A percentile compares a stretch with the other conserved stretches of the same genome.
Evolutionary conservation across 2,329 filamentous ascomycete species (phyloP).

Genomic region (Xylaria sp.): DNA sequence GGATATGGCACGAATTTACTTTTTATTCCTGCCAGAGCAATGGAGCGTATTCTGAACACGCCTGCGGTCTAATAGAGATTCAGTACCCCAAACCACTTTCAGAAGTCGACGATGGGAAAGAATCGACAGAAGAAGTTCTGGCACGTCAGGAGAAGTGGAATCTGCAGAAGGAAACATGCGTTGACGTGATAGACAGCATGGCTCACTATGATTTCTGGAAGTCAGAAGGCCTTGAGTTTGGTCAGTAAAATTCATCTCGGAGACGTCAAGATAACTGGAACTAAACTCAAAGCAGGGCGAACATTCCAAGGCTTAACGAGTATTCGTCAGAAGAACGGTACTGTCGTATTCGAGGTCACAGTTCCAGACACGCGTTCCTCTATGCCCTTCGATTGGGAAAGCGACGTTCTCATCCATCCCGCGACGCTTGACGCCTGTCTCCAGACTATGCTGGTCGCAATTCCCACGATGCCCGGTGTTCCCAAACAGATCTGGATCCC

Average conservation of each 20-base stretch:
- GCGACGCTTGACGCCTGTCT: conserved; percentile 23
- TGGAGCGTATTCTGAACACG: conserved; percentile 14
- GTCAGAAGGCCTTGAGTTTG: conserved; percentile 20
- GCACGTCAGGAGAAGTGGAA: conserved; percentile 20
- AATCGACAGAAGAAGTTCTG: conserved; percentile 16
- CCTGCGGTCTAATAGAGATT: conserved; percentile 21
- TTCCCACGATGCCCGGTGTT: conserved; percentile 22
- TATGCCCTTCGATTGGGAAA: conserved; percentile 12
- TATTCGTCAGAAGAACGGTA: conserved; percentile 12
- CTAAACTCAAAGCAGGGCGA: conserved; percentile 18
- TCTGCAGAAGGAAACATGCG: background rate
- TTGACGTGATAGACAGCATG: conserved; percentile 3
- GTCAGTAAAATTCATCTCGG: background rate
- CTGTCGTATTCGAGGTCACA: conserved; percentile 18
- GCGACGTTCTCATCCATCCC: conserved; percentile 18
- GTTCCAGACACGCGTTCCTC: conserved; percentile 17
- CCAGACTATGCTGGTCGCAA: conserved; percentile 22
- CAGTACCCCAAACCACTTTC: conserved; percentile 13
- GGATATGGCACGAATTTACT: conserved; percentile 22
- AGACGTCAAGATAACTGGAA: background rate
- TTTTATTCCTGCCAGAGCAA: conserved; percentile 19
- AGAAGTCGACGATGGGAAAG: conserved; percentile 23
- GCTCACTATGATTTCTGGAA: conserved; percentile 22
- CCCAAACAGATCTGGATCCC: conserved; percentile 27
- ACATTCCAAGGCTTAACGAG: conserved; percentile 20